These are phyloP conservation scores for Paraurostyla sp. DNA, from an alignment of 73 alveolate species.

Conservation along the genomic window DNA sequence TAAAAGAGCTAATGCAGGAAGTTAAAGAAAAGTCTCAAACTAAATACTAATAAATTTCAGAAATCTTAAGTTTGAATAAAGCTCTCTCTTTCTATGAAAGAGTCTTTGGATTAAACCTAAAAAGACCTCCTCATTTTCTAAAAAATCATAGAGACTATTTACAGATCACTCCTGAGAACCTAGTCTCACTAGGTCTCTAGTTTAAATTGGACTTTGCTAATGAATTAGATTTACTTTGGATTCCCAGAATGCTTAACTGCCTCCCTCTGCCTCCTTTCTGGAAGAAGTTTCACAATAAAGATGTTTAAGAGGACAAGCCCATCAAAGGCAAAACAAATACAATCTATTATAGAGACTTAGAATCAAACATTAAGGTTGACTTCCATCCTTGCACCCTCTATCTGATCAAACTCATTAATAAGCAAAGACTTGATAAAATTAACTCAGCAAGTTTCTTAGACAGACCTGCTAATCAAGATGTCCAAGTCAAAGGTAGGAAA, in stretches of 20 bases:
- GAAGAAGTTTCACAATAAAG: neutral
- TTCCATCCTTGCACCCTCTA: slow-evolving; percentile 12
- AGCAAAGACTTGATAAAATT: slow-evolving; percentile 3
- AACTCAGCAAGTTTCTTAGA: neutral
- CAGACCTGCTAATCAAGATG: neutral
- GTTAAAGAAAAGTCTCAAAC: neutral
- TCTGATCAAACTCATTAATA: slow-evolving; percentile 2
- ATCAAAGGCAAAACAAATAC: neutral
- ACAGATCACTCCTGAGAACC: slow-evolving; percentile 5
- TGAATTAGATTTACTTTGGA: slow-evolving; percentile 32
- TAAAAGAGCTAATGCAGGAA: neutral
- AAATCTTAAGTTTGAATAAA: neutral
- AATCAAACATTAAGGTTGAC: neutral
- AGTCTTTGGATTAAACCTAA: neutral
- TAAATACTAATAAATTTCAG: neutral
- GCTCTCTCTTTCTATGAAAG: slow-evolving; percentile 25
- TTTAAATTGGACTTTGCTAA: neutral
- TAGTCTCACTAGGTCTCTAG: neutral
- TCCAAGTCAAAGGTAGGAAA: neutral
- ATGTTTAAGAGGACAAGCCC: neutral
- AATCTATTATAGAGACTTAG: slow-evolving; percentile 7
- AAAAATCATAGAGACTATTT: neutral
- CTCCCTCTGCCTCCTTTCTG: slow-evolving; percentile 32
- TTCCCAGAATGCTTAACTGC: slow-evolving; percentile 28
- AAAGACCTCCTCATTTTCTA: neutral